These are phyloP conservation scores for Xylaria longipes DNA, from an alignment of 495 filamentous ascomycete genomes.

Conservation along the genomic window DNA sequence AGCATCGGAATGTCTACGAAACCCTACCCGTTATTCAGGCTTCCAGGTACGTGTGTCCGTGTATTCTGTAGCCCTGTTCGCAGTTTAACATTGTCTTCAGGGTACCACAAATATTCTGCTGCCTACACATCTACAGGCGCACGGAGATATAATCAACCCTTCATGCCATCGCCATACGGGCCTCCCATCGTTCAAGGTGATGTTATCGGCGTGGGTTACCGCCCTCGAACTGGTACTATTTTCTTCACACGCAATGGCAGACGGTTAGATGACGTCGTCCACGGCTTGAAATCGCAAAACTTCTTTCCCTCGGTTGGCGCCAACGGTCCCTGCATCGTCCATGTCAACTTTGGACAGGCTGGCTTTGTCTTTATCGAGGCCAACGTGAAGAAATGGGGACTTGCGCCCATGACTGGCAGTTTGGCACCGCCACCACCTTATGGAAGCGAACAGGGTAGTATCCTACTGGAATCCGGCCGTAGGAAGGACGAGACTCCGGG, in stretches of 20 bases:
- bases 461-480: conserved; percentile 85
- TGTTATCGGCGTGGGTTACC: conserved; percentile 94
- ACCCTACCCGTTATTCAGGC: conserved; percentile 90
- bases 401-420: conserved; percentile 94
- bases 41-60: conserved; percentile 74
- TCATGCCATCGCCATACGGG: conserved; percentile 76
- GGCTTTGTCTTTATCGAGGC: conserved; percentile 99
- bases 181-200: conserved; percentile 88
- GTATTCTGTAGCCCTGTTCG: not conserved
- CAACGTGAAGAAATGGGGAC: conserved; percentile 99
- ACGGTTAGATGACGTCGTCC: conserved; percentile 92
- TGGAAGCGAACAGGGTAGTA: conserved; percentile 93
- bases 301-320: conserved; percentile 96
- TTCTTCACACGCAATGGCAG: conserved; percentile 99
- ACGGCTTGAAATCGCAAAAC: conserved; percentile 92
- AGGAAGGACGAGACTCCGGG: conserved; percentile 65
- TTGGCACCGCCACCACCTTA: conserved; percentile 96
- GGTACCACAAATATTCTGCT: conserved; percentile 88
- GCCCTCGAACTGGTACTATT: conserved; percentile 89
- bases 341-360: conserved; percentile 97
- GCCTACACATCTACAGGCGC: conserved; percentile 88
- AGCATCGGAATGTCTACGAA: conserved; percentile 95
- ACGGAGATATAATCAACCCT: conserved; percentile 91
- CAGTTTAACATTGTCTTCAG: conserved; percentile 49
- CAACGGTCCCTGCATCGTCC: conserved; percentile 87